These are phyloP conservation scores for Ramularia endophylla DNA, from an alignment of 2,329 filamentous ascomycete species.

Conservation along the genomic window DNA sequence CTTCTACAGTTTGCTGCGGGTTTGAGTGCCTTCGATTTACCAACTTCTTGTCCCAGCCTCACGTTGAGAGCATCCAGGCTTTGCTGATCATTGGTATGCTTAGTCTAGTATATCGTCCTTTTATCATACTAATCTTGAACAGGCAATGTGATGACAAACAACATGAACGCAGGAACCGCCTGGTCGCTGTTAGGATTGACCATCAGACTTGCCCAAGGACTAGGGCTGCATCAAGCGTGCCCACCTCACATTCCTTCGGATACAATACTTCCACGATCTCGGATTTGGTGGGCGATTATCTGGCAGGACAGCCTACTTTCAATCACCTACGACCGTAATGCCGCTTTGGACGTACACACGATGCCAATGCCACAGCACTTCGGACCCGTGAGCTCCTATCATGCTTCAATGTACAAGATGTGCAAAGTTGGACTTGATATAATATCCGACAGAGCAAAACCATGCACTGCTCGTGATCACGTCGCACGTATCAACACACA, in stretches of 20 bases:
- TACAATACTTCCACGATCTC: conserved; percentile 33
- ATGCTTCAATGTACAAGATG: conserved; percentile 52
- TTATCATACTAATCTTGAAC: too few relatives aligned
- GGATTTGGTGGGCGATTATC: conserved; percentile 53
- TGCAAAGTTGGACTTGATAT: conserved; percentile 56
- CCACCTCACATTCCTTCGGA: conserved; percentile 48
- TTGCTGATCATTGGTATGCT: conserved; percentile 48
- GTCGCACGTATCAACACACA: conserved; percentile 49
- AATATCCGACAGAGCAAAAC: conserved; percentile 50
- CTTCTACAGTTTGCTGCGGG: conserved; percentile 51
- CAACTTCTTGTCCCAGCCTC: conserved; percentile 58
- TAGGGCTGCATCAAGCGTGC: conserved; percentile 55
- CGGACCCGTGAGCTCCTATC: conserved; percentile 48
- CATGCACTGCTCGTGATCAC: conserved; percentile 49
- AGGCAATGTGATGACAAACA: conserved; percentile 43
- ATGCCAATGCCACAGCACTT: conserved; percentile 32
- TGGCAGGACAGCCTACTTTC: conserved; percentile 61
- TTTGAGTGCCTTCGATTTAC: conserved; percentile 60
- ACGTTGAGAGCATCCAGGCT: conserved; percentile 56
- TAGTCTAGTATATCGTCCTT: too few relatives aligned
- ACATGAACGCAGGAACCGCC: conserved; percentile 54
- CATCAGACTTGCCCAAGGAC: conserved; percentile 54
- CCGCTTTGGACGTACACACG: conserved; percentile 47
- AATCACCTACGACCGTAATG: conserved; percentile 57
- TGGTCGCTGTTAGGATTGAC: conserved; percentile 58